Percentiles rank a stretch among this genome's conserved stretches.
Evolutionary conservation across 108 stramenopile species (phyloP).

Genomic region (Cyclostephanos tholiformis): DNA sequence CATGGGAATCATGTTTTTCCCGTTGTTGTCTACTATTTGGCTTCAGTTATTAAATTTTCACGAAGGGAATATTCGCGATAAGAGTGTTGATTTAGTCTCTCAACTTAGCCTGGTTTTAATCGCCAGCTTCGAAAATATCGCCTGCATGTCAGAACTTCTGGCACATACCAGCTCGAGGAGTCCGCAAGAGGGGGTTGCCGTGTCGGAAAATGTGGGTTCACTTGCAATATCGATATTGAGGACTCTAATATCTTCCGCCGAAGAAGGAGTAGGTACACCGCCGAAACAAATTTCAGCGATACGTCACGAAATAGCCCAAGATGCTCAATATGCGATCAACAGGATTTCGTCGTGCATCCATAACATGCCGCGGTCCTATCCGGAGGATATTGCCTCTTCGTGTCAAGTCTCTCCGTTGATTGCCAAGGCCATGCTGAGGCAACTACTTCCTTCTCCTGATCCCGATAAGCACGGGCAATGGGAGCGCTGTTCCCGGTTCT

Average conservation of each 20-base stretch:
- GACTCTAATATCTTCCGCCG: conserved; percentile 17
- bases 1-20: conserved; percentile 23
- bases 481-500: conserved; percentile 18
- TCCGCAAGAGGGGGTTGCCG: conserved; percentile 13
- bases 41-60: conserved; percentile 22
- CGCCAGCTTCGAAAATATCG: conserved; percentile 37
- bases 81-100: conserved; percentile 5
- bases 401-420: conserved; percentile 39
- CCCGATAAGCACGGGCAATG: conserved; percentile 1
- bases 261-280: conserved; percentile 26
- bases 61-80: background rate
- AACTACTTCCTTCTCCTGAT: conserved; percentile 6
- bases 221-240: conserved; percentile 33
- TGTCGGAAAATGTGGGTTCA: conserved; percentile 16
- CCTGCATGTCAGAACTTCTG: conserved; percentile 43
- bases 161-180: conserved; percentile 11
- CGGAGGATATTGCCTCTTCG: conserved; percentile 43
- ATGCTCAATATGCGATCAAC: conserved; percentile 33
- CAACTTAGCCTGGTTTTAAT: conserved; percentile 32
- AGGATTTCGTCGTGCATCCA: conserved; percentile 33
- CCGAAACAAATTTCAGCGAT: conserved; percentile 5
- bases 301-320: conserved; percentile 21
- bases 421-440: conserved; percentile 9
- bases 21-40: conserved; percentile 36
- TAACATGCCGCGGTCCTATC: conserved; percentile 10